Percentiles rank a stretch among this genome's conserved stretches.
phyloP scores from a whole-genome alignment of 2,329 filamentous ascomycete species.

The Paecilomyces formosus region DNA sequence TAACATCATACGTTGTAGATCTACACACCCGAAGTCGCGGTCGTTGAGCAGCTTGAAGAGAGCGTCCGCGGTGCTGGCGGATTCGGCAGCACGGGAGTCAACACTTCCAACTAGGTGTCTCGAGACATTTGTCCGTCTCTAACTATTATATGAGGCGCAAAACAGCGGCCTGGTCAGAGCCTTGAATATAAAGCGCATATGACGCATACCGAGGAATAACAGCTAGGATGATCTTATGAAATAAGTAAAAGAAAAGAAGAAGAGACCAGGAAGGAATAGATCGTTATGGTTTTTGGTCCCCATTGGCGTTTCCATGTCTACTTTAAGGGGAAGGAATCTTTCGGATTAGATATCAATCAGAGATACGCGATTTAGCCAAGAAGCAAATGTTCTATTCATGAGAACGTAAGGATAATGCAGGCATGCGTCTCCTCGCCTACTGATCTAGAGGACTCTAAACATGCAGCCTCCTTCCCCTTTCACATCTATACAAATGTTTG shows the following conservation, averaged over 20 bases:
- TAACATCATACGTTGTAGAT: slow-evolving; percentile 45
- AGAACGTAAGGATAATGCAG: background rate
- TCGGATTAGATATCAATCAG: background rate
- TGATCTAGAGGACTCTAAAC: background rate
- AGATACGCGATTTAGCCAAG: background rate
- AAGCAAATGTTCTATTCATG: background rate
- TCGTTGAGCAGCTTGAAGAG: slow-evolving; percentile 80
- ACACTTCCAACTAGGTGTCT: background rate
- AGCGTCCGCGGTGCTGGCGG: slow-evolving; percentile 86
- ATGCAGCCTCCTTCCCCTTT: background rate
- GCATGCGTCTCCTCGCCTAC: background rate
- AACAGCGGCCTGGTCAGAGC: background rate
- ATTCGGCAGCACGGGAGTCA: slow-evolving; percentile 76
- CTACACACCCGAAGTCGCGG: slow-evolving; percentile 84
- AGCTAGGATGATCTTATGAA: background rate
- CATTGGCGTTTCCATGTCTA: background rate
- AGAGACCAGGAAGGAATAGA: background rate
- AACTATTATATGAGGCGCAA: background rate
- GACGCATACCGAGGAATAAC: background rate
- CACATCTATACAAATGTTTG: background rate
- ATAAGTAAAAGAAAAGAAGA: background rate
- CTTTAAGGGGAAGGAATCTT: background rate
- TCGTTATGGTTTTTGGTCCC: background rate
- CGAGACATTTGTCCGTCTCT: background rate
- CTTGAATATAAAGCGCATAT: background rate